A percentile compares a stretch with the other conserved stretches of the same genome.
Evolutionary conservation across 2,329 filamentous ascomycete genomes (phyloP).

Genomic region (Aspergillus flavus): DNA sequence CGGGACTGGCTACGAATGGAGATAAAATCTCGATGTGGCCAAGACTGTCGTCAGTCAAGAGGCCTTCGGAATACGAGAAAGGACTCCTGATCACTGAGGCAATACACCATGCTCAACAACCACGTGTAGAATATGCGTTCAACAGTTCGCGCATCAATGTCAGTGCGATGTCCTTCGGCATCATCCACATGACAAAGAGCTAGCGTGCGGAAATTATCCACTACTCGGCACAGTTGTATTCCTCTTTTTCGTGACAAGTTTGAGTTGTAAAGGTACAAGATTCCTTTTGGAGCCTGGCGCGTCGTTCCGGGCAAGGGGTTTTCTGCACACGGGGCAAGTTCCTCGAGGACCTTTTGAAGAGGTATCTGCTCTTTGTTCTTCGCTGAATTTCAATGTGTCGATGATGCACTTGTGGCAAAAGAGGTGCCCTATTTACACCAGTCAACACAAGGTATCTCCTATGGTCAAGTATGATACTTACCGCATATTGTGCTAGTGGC

Average conservation of each 20-base stretch:
- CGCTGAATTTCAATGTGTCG: conserved; percentile 60
- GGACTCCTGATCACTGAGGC: neutral
- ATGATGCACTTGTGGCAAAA: conserved; percentile 67
- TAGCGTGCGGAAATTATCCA: neutral
- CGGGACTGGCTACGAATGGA: neutral
- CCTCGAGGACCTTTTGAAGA: conserved; percentile 37
- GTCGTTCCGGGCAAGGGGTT: conserved; percentile 42
- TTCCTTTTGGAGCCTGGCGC: conserved; percentile 36
- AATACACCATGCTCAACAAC: neutral
- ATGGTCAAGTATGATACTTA: conserved; percentile 36
- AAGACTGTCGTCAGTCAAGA: neutral
- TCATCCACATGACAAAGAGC: neutral
- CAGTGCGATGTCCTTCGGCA: neutral
- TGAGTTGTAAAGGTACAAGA: conserved; percentile 43
- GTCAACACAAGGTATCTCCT: conserved; percentile 11
- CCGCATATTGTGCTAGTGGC: conserved; percentile 63
- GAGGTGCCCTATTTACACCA: conserved; percentile 54
- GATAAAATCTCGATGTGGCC: neutral
- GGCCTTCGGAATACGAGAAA: neutral
- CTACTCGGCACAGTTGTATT: neutral
- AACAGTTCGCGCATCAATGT: neutral
- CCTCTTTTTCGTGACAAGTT: conserved; percentile 36
- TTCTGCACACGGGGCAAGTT: conserved; percentile 50
- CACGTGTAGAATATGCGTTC: no score
- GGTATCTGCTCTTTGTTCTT: conserved; percentile 48